Conservation (phyloP, 2,329 filamentous ascomycete species). For the Botryotinia convoluta region DNA sequence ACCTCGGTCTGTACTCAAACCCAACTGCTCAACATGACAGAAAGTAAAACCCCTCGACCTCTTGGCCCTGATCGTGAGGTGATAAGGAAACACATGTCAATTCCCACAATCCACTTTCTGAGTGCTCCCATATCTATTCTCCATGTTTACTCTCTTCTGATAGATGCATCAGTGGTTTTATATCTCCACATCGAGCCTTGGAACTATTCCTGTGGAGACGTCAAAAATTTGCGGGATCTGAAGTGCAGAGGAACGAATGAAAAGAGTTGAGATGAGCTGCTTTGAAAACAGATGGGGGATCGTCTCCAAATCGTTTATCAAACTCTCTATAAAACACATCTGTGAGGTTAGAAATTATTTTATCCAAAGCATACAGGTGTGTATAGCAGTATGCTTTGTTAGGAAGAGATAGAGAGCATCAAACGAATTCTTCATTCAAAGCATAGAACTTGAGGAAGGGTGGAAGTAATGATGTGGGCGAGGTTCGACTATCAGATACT, state of each 20-base stretch:
- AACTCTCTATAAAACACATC: neutral
- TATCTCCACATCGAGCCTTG: neutral
- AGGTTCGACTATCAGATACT: neutral
- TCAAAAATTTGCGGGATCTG: neutral
- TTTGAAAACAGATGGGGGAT: neutral
- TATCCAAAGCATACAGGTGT: neutral
- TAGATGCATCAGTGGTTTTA: neutral
- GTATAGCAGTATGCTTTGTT: accelerated
- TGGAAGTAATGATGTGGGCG: neutral
- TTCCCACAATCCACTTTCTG: neutral
- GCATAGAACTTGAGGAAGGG: neutral
- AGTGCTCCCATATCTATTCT: neutral
- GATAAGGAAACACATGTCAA: accelerated
- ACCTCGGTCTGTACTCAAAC: neutral
- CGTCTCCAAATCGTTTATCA: accelerated
- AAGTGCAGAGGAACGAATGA: neutral
- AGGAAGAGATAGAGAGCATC: neutral
- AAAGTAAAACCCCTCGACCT: accelerated
- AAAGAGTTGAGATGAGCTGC: neutral
- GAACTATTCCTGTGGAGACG: neutral
- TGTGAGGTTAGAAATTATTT: neutral
- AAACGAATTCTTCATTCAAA: neutral
- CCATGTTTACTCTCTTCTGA: neutral
- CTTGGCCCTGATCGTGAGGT: accelerated
- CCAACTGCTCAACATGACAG: neutral